Conservation (phyloP, 768 basidiomycete genomes). For the Lactarius hatsudake region DNA sequence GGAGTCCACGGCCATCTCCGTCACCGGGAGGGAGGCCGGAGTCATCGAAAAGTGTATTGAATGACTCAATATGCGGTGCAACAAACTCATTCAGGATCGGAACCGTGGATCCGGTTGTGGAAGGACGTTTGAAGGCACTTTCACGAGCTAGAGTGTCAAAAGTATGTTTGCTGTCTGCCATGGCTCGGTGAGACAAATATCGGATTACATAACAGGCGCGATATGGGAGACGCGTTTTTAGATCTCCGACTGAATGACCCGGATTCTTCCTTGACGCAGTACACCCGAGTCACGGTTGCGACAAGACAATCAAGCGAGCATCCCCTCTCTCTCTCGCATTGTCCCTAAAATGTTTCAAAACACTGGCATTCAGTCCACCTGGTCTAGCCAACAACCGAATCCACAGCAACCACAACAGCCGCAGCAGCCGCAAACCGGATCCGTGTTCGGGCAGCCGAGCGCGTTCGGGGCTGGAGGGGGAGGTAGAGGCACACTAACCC, state of each 20-base stretch:
- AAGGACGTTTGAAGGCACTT: constrained; percentile 71
- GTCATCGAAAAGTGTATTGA: constrained; percentile 95
- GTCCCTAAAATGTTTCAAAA: constrained; percentile 56
- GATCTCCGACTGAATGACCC: constrained; percentile 22
- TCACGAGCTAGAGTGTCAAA: constrained; percentile 85
- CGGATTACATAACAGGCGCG: constrained; percentile 15
- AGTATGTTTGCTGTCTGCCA: constrained; percentile 53
- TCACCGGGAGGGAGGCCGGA: constrained; percentile 72
- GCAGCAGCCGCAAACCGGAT: constrained; percentile 39
- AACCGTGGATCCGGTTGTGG: constrained; percentile 62
- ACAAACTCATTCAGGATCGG: constrained; percentile 91
- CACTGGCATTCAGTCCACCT: constrained; percentile 53
- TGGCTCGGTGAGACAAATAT: constrained; percentile 32
- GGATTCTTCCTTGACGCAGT: background rate
- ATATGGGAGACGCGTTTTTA: constrained; percentile 14
- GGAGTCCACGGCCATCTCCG: constrained; percentile 74
- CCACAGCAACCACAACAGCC: constrained; percentile 62
- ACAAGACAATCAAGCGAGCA: background rate
- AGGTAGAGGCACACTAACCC: constrained; percentile 30
- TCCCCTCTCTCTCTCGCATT: background rate
- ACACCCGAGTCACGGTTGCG: background rate
- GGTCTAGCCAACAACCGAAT: constrained; percentile 65
- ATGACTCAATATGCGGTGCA: constrained; percentile 89
- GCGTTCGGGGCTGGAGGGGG: constrained; percentile 63
- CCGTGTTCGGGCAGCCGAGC: constrained; percentile 69